Base-by-base conservation (phyloP, 345 rosid species). In the Hypericum perforatum region DNA sequence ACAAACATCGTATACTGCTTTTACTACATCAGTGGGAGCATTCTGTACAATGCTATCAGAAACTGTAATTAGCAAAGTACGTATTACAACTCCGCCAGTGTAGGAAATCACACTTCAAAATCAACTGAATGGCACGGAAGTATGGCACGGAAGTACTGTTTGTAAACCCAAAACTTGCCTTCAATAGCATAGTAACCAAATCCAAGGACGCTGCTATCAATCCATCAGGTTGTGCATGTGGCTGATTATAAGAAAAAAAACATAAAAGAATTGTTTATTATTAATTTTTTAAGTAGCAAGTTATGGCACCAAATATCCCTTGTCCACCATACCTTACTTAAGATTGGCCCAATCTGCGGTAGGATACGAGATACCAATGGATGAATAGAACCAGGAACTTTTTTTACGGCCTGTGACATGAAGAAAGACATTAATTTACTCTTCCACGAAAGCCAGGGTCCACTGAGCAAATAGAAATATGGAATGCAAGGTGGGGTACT, bases 161-260 rank as follows among this genome's bases (percentile, higher is more conserved):
- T 51, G 55, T 58, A 41, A 55, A 48, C 54, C 47, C 45, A 62
- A 63, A 49, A 76, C 95, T 78, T 78, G 86, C 97, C 95, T 90
- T 90, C 39, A 90, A 68, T 57, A 90, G 87, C 95, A 90, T 86
- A 45, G 83, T 76, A 60, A 90, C 63, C 56, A 90, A 76, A 78
- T 90, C 97, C 80, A 90, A 67, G 15, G 95, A 90, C 68, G 91
- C 94, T 62, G 95, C 89, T 52, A 71, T 81, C 54, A 90, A 71
- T 66, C 91, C 95, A 61, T 80, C 86, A 58, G 94, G 81, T 62
- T 90, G 97, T 60, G 80, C 84, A 53, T 79, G 79, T 52, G 94
- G 91, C 97, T 90, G 82, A 59, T 57, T 51, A 59, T 71, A 70
- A 49, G 45, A n/a, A n/a, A 45, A 64, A 49, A 67, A 45, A 59